A percentile compares a stretch with the other conserved stretches of the same genome.
Evolutionary conservation across 2,329 filamentous ascomycete species (phyloP).

Genomic region (Diaporthe citriasiana): DNA sequence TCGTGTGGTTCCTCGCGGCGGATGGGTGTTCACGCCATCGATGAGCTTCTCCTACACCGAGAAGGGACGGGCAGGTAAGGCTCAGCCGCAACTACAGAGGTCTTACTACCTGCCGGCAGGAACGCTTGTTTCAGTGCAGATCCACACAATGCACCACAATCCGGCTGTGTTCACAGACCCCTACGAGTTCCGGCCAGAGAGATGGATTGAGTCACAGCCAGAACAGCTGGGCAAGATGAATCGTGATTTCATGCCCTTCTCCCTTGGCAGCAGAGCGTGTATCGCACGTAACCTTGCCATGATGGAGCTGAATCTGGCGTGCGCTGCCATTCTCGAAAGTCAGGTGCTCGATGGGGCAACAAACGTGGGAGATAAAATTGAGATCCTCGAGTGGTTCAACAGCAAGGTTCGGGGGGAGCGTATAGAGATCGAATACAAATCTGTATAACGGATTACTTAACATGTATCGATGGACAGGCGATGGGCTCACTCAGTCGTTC

Average conservation of each 20-base stretch:
- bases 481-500: not conserved
- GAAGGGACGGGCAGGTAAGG: not conserved
- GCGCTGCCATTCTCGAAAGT: slow-evolving; percentile 29
- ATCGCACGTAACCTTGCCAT: slow-evolving; percentile 44
- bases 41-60: slow-evolving; percentile 25
- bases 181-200: slow-evolving; percentile 43
- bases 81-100: not conserved
- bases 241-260: slow-evolving; percentile 44
- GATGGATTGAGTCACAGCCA: slow-evolving; percentile 42
- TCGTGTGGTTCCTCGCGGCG: slow-evolving; percentile 33
- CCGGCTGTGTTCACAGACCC: slow-evolving; percentile 44
- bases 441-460: not conserved
- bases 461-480: not conserved
- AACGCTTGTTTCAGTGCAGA: slow-evolving; percentile 33
- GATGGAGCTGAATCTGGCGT: slow-evolving; percentile 40
- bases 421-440: slow-evolving; percentile 29
- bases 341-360: slow-evolving; percentile 34
- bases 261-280: slow-evolving; percentile 44
- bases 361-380: slow-evolving; percentile 31
- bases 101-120: slow-evolving; percentile 22
- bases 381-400: slow-evolving; percentile 38
- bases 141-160: slow-evolving; percentile 44
- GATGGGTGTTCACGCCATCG: slow-evolving; percentile 22
- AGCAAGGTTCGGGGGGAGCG: slow-evolving; percentile 29
- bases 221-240: slow-evolving; percentile 38